A percentile compares a stretch with the other conserved stretches of the same genome.
These are phyloP conservation scores for Candida coquimbonensis DNA, from an alignment of 805 yeast genomes.

Conservation along the genomic window DNA sequence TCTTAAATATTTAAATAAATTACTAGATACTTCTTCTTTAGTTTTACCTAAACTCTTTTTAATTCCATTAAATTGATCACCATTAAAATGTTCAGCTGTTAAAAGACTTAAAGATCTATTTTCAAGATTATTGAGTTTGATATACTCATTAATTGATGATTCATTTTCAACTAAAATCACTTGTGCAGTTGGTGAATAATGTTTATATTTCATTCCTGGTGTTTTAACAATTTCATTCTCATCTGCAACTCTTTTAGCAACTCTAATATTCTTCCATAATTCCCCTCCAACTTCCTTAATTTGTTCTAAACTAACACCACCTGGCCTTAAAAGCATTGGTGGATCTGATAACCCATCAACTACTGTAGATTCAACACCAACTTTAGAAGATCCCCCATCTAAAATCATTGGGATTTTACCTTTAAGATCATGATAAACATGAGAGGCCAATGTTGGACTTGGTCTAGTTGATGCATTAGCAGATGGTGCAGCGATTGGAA, in stretches of 20 bases:
- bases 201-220: conserved; percentile 97
- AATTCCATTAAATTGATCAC: conserved; percentile 17
- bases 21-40: conserved; percentile 59
- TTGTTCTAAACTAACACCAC: conserved; percentile 82
- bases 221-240: conserved; percentile 74
- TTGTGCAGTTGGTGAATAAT: conserved; percentile 85
- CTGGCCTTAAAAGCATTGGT: conserved; percentile 88
- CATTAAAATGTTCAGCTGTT: conserved; percentile 27
- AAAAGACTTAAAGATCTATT: conserved; percentile 44
- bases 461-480: conserved; percentile 96
- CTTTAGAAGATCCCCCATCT: conserved; percentile 85
- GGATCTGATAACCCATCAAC: conserved; percentile 83
- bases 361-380: conserved; percentile 93
- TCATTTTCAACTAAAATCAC: conserved; percentile 59
- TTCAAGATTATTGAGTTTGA: conserved; percentile 22
- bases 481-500: conserved; percentile 95
- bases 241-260: conserved; percentile 58
- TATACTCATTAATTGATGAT: conserved; percentile 17
- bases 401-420: conserved; percentile 77
- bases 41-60: conserved; percentile 34
- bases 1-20: conserved; percentile 65
- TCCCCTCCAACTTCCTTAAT: conserved; percentile 60
- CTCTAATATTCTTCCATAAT: conserved; percentile 53
- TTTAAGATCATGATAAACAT: conserved; percentile 73
- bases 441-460: conserved; percentile 83